Base-by-base conservation (phyloP, 176 grass and related monocot genomes). In the Miscanthus lutarioriparius region DNA sequence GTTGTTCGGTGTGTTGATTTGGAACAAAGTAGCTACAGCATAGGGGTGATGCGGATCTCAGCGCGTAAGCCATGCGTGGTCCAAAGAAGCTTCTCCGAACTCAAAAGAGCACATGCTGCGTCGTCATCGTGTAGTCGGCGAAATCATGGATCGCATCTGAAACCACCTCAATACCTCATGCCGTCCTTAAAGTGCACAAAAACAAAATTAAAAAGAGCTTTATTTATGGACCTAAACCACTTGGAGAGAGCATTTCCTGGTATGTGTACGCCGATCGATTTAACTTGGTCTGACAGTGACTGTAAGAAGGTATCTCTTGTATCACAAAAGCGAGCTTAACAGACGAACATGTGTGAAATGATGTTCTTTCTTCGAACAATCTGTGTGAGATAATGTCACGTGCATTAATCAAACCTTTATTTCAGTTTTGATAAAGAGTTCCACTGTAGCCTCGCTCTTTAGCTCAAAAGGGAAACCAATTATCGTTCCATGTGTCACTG, bases 131-230 rank as follows among this genome's bases (percentile, higher is more conserved):
- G 53, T 32, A 9, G 17, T 9, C 54, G 54, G 38, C 17, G 17
- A 3, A 56, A 43, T 61, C 56, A 47, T 64, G 10, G 26, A n/a
- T 83, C 19, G 53, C 54, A 74, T 74, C 39, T 59, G 20, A 26
- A 75, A 7, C 58, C 40, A 36, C 35, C n/a, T n/a, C n/a, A n/a
- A n/a, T n/a, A 4, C 54, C 59, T 28, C 75, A 27, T 64, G 70
- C 38, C 70, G 20, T 64, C 48, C 70, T 65, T 83, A 75, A 74
- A 74, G 39, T 49, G 26, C 25, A 33, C 70, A 64, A 48, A 74
- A 35, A 28, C 10, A 59, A 27, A 39, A 59, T 23, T 10, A 10
- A 59, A 59, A 59, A 58, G 20, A 3, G 53, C 20, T 58, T 30
- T 23, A 27, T 41, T 14, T 19, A 25, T 41, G 37, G 68, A 70